Evolutionary conservation across 2,329 filamentous ascomycete species (phyloP).

Genomic region (Raffaelea deltoideospora): DNA sequence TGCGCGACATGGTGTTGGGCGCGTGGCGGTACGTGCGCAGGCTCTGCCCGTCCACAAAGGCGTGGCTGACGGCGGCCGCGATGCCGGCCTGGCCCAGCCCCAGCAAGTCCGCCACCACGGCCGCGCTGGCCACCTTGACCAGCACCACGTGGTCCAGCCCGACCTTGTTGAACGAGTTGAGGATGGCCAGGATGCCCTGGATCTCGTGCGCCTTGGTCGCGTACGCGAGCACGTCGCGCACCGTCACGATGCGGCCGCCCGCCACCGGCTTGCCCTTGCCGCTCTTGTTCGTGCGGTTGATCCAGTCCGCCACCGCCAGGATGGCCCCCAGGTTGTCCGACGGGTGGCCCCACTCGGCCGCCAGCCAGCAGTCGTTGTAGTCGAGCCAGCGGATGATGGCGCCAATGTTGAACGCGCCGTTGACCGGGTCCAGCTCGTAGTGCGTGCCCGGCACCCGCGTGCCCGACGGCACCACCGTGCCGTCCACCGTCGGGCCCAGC

Average conservation of each 20-base stretch:
- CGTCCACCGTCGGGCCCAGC: slow-evolving; percentile 79
- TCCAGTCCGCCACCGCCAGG: slow-evolving; percentile 91
- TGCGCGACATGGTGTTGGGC: slow-evolving; percentile 98
- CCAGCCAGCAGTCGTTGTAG: slow-evolving; percentile 95
- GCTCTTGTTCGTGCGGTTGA: slow-evolving; percentile 69
- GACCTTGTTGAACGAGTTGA: slow-evolving; percentile 99
- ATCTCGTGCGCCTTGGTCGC: slow-evolving; percentile 99
- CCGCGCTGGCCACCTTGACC: slow-evolving; percentile 92
- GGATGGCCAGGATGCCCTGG: slow-evolving; percentile 86
- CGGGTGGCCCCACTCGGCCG: slow-evolving; percentile 96
- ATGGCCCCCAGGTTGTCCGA: slow-evolving; percentile 97
- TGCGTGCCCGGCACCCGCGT: slow-evolving; percentile 81
- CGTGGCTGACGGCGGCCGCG: slow-evolving; percentile 88
- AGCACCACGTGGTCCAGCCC: slow-evolving; percentile 94
- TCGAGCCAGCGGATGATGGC: slow-evolving; percentile 98
- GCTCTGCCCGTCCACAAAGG: slow-evolving; percentile 92
- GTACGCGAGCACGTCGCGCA: slow-evolving; percentile 82
- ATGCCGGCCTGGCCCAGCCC: slow-evolving; percentile 82
- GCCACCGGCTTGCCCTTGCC: slow-evolving; percentile 33
- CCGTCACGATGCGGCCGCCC: slow-evolving; percentile 73
- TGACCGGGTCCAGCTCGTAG: slow-evolving; percentile 89
- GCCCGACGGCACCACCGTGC: slow-evolving; percentile 83
- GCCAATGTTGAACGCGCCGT: slow-evolving; percentile 96
- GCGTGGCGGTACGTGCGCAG: slow-evolving; percentile 94
- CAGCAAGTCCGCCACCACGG: slow-evolving; percentile 90